These are phyloP conservation scores for Oryza nivara DNA, from an alignment of 176 grass and related monocot genomes.

Conservation along the genomic window DNA sequence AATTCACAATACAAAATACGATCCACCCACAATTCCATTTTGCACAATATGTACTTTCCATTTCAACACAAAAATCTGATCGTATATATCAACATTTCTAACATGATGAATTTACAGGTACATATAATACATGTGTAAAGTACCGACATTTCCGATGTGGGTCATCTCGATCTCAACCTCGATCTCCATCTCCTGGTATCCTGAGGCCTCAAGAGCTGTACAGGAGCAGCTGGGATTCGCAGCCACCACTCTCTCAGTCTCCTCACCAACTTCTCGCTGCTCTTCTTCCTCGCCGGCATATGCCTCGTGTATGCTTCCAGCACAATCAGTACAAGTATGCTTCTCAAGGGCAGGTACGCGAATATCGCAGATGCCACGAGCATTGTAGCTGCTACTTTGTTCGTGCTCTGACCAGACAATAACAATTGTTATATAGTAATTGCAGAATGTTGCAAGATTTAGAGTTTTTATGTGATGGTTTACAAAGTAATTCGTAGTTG, in stretches of 20 bases:
- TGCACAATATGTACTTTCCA: background rate
- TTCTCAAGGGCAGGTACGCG: slow-evolving; percentile 53
- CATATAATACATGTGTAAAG: too few relatives aligned
- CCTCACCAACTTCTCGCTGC: slow-evolving; percentile 80
- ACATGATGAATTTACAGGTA: slow-evolving; percentile 6
- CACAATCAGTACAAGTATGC: slow-evolving; percentile 53
- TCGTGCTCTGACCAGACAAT: slow-evolving; percentile 60
- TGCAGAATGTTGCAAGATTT: background rate
- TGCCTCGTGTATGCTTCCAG: slow-evolving; percentile 87
- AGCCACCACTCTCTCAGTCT: slow-evolving; percentile 90
- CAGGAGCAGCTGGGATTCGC: slow-evolving; percentile 79
- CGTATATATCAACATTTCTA: slow-evolving; percentile 6
- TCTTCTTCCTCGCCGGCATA: slow-evolving; percentile 84
- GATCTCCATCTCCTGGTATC: slow-evolving; percentile 58
- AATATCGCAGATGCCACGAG: slow-evolving; percentile 45
- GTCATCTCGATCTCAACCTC: slow-evolving; percentile 42
- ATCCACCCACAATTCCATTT: background rate
- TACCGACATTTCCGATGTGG: background rate
- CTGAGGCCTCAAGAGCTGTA: slow-evolving; percentile 56
- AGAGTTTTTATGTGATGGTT: too few relatives aligned
- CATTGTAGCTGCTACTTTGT: slow-evolving; percentile 58
- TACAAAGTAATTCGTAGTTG: background rate
- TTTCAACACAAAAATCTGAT: background rate
- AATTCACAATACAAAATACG: background rate
- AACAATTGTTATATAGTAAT: background rate